phyloP scores from a whole-genome alignment of 495 filamentous ascomycete genomes.

The Xylaria telfairii region DNA sequence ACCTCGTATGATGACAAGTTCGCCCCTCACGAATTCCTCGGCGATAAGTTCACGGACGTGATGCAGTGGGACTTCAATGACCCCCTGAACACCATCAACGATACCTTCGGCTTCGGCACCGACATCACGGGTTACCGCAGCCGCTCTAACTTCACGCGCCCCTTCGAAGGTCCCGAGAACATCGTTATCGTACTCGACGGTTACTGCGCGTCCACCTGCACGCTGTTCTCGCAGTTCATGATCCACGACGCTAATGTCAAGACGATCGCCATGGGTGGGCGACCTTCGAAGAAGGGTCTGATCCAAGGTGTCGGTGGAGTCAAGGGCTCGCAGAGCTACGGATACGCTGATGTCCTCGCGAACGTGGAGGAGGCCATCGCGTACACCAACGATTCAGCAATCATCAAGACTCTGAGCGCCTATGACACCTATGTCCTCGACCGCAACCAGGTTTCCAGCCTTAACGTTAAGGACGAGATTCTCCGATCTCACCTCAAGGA shows the following conservation, averaged over 20 bases:
- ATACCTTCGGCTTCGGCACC: conserved; percentile 43
- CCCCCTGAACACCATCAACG: conserved; percentile 46
- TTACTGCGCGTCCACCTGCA: conserved; percentile 69
- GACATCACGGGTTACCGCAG: conserved; percentile 53
- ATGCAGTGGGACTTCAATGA: conserved; percentile 50
- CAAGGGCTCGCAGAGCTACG: conserved; percentile 55
- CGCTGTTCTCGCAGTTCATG: conserved; percentile 64
- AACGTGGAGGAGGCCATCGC: conserved; percentile 41
- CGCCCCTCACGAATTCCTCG: conserved; percentile 35
- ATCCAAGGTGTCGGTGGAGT: conserved; percentile 70
- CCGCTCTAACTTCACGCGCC: conserved; percentile 48
- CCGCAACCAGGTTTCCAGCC: conserved; percentile 35
- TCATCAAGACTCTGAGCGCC: conserved; percentile 56
- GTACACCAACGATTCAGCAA: conserved; percentile 38
- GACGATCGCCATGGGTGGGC: conserved; percentile 66
- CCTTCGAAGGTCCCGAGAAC: conserved; percentile 49
- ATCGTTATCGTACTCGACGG: conserved; percentile 63
- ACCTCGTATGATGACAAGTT: conserved; percentile 48
- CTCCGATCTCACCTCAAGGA: conserved; percentile 43
- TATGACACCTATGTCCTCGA: conserved; percentile 50
- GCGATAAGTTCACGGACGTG: conserved; percentile 44
- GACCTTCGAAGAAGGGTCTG: conserved; percentile 54
- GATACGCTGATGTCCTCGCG: conserved; percentile 35
- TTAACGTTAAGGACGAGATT: conserved; percentile 54
- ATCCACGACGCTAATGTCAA: conserved; percentile 61